Percentiles rank a stretch among this genome's conserved stretches.
Evolutionary conservation across 73 alveolate species (phyloP).

Genomic region (Uronychia setigera): DNA sequence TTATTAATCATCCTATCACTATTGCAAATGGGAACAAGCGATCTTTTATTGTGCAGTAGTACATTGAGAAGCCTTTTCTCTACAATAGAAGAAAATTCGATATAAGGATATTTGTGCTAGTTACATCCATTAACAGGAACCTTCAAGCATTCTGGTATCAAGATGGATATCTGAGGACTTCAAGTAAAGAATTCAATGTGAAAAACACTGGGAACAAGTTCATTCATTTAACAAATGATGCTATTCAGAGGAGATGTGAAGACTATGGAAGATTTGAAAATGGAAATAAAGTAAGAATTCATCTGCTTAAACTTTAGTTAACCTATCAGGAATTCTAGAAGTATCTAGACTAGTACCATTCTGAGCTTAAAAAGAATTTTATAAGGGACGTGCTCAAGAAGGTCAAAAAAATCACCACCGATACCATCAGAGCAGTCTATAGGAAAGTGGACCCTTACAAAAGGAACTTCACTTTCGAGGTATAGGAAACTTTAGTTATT

Average conservation of each 20-base stretch:
- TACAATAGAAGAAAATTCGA: conserved; percentile 73
- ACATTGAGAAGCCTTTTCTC: conserved; percentile 68
- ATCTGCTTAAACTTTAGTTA: no score
- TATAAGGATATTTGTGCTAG: conserved; percentile 68
- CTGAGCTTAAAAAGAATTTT: conserved; percentile 46
- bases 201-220: conserved; percentile 58
- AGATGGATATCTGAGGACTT: conserved; percentile 80
- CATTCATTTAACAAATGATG: conserved; percentile 92
- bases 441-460: conserved; percentile 71
- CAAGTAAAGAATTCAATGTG: conserved; percentile 62
- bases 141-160: conserved; percentile 62
- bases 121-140: conserved; percentile 64
- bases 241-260: conserved; percentile 79
- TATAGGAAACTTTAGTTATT: conserved; percentile 5
- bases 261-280: conserved; percentile 83
- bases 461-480: conserved; percentile 78
- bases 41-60: conserved; percentile 61
- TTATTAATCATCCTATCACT: background rate
- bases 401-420: conserved; percentile 83
- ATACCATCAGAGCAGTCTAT: conserved; percentile 70
- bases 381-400: conserved; percentile 56
- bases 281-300: conserved; percentile 83
- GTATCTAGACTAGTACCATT: conserved; percentile 45
- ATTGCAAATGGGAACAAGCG: background rate
- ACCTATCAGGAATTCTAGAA: conserved; percentile 66